Evolutionary conservation across 495 filamentous ascomycete species (phyloP).

Genomic region (Bombardia bombarda): DNA sequence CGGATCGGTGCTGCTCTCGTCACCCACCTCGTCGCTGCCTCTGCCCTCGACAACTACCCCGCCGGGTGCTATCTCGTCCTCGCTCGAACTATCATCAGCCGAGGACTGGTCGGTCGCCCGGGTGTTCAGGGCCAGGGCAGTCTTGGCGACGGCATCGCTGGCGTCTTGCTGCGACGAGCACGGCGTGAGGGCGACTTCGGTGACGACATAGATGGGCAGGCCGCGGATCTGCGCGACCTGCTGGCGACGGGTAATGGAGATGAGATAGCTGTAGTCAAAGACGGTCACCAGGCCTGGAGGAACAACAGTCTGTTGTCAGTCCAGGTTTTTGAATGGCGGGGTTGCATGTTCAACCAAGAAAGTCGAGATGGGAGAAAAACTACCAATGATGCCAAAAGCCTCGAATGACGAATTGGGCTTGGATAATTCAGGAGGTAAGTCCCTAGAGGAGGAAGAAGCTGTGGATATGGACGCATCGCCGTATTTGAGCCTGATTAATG

Average conservation of each 20-base stretch:
- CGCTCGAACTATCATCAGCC: conserved; percentile 21
- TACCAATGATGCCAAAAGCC: conserved; percentile 80
- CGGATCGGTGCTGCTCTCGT: conserved; percentile 18
- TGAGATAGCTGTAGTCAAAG: conserved; percentile 66
- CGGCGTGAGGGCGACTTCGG: conserved; percentile 81
- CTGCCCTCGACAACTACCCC: conserved; percentile 7
- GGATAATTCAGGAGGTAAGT: conserved; percentile 23
- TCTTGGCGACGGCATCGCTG: conserved; percentile 56
- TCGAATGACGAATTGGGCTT: conserved; percentile 50
- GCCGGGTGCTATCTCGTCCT: conserved; percentile 25
- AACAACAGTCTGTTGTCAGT: not conserved
- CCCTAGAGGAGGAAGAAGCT: conserved; percentile 24
- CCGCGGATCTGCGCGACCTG: conserved; percentile 83
- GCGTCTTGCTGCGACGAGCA: conserved; percentile 70
- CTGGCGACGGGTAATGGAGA: conserved; percentile 73
- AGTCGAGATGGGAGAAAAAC: not conserved
- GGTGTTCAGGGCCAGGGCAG: conserved; percentile 43
- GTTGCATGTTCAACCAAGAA: too few relatives aligned
- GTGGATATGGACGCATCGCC: conserved; percentile 51
- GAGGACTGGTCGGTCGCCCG: conserved; percentile 24
- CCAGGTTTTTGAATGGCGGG: not conserved
- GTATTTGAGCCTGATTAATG: conserved; percentile 63
- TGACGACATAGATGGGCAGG: conserved; percentile 74
- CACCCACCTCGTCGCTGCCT: conserved; percentile 20
- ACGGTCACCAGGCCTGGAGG: conserved; percentile 60